Conservation (phyloP, 495 filamentous ascomycete genomes). For the Podospora tetraspora region DNA sequence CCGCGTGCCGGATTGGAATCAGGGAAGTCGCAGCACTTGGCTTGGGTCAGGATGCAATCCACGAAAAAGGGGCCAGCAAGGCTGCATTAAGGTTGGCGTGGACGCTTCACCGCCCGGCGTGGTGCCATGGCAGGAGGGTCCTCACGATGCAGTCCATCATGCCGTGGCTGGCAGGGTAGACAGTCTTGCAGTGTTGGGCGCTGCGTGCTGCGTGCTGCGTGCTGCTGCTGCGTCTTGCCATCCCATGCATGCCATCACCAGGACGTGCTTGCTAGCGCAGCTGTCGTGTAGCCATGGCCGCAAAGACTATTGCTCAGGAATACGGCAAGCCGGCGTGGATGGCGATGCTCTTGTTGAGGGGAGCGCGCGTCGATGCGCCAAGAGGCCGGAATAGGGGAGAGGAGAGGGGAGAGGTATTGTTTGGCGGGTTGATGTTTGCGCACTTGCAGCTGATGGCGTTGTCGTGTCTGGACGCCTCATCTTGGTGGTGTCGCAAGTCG, state of each 20-base stretch:
- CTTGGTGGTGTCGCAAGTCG: neutral
- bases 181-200: too few species aligned
- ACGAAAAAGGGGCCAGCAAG: constrained; percentile 11
- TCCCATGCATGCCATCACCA: neutral
- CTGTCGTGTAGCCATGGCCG: constrained; percentile 7
- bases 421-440: neutral
- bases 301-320: neutral
- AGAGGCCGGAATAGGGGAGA: neutral
- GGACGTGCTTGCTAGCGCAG: neutral
- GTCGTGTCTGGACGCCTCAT: neutral
- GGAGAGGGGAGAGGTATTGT: neutral
- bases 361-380: neutral
- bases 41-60: constrained; percentile 1
- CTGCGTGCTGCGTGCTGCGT: neutral
- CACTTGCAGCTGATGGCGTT: neutral
- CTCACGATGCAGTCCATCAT: neutral
- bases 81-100: constrained; percentile 12
- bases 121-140: neutral
- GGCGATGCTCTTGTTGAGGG: neutral
- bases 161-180: neutral
- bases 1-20: constrained; percentile 13
- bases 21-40: constrained; percentile 14
- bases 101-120: constrained; percentile 13
- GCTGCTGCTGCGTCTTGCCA: neutral
- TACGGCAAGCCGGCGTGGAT: neutral